phyloP scores from a whole-genome alignment of 176 grass and related monocot species.

The Zea mays region Zm-B73-REFERENCE-NAM-5.0 NC_050096.1:178410001-178410500 shows the following conservation, averaged over 20 bases:
- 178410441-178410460: constrained; percentile 81
- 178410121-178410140: background rate
- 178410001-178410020: constrained; percentile 24
- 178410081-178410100: constrained; percentile 38
- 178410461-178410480: constrained; percentile 94
- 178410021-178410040: constrained; percentile 39
- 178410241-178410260: background rate
- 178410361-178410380: no score
- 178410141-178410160: background rate
- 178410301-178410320: background rate
- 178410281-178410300: constrained; percentile 1
- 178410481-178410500: constrained; percentile 99
- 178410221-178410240: background rate
- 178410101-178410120: constrained; percentile 45
- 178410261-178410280: constrained; percentile 39
- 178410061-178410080: constrained; percentile 43
- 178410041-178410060: constrained; percentile 44
- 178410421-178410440: constrained; percentile 62
- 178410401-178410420: background rate
- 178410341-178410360: background rate
- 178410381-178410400: background rate
- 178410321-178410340: background rate
- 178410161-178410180: constrained; percentile 23
- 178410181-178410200: constrained; percentile 28
- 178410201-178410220: no score